These are phyloP conservation scores for Alternaria infectoria DNA, from an alignment of 2,329 filamentous ascomycete genomes.

Conservation along the genomic window DNA sequence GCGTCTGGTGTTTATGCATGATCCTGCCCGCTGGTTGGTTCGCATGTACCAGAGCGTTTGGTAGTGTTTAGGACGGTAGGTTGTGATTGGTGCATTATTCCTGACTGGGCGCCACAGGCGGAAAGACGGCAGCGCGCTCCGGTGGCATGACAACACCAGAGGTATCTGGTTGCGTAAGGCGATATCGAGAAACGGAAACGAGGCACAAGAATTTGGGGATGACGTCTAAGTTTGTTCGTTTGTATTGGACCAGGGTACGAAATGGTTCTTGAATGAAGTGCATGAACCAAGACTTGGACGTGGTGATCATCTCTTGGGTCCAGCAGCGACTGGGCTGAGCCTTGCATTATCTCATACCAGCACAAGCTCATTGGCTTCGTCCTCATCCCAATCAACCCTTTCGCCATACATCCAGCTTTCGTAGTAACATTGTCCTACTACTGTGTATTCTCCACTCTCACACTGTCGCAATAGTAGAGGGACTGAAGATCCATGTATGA, in stretches of 20 bases:
- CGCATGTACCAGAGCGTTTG: background rate
- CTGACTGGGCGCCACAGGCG: conserved; percentile 6
- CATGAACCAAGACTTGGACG: background rate
- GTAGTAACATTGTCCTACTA: conserved; percentile 1
- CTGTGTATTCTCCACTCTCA: background rate
- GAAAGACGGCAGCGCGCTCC: conserved; percentile 4
- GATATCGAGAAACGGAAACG: background rate
- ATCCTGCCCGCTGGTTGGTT: background rate
- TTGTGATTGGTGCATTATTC: conserved; percentile 1
- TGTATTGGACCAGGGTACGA: background rate
- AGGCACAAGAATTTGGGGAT: background rate
- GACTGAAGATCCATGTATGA: conserved; percentile 1
- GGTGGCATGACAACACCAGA: background rate
- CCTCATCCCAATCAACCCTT: conserved; percentile 6
- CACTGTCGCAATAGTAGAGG: conserved; percentile 2
- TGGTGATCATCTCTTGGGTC: background rate
- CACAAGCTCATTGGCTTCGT: conserved; percentile 6
- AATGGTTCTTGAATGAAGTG: background rate
- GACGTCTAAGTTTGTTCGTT: background rate
- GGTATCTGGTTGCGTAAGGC: background rate
- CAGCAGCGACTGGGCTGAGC: background rate
- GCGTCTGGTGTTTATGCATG: background rate
- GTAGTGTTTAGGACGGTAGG: background rate
- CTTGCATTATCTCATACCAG: background rate
- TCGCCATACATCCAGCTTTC: conserved; percentile 9